Evolutionary conservation across 1,139 yeast species (phyloP).

Genomic region (Debaryomyces robertsiae): DNA sequence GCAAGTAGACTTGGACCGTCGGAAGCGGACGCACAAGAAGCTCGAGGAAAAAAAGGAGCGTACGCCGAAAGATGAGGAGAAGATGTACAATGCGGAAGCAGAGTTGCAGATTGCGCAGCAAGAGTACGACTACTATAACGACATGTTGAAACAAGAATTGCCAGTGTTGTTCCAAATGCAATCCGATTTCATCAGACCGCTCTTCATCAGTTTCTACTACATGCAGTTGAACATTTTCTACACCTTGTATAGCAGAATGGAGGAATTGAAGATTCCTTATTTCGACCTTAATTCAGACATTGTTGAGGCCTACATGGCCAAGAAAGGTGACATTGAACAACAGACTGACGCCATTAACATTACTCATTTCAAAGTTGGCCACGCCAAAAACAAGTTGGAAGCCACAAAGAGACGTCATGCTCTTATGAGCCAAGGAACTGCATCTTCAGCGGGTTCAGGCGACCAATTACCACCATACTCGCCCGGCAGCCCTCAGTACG

Average conservation of each 20-base stretch:
- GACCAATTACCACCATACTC: constrained; percentile 34
- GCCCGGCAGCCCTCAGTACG: constrained; percentile 23
- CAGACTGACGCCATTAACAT: constrained; percentile 82
- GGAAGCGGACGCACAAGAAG: constrained; percentile 66
- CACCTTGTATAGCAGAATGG: constrained; percentile 87
- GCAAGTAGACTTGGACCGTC: constrained; percentile 91
- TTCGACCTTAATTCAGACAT: constrained; percentile 85
- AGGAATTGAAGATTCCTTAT: constrained; percentile 94
- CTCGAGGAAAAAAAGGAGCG: constrained; percentile 81
- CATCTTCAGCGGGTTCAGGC: constrained; percentile 15
- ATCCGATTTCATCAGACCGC: constrained; percentile 87
- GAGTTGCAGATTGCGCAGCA: constrained; percentile 90
- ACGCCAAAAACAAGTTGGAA: constrained; percentile 81
- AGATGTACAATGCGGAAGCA: constrained; percentile 83
- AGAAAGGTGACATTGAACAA: constrained; percentile 91
- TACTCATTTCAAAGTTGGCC: constrained; percentile 87
- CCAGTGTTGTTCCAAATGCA: constrained; percentile 87
- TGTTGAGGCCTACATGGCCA: constrained; percentile 71
- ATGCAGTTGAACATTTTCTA: constrained; percentile 97
- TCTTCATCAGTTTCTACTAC: constrained; percentile 90
- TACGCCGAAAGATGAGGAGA: constrained; percentile 87
- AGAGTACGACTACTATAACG: constrained; percentile 94
- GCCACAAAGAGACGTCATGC: constrained; percentile 79
- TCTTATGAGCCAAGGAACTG: constrained; percentile 31
- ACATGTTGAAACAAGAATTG: constrained; percentile 85